These are phyloP conservation scores for Malus asiatica DNA, from an alignment of 306 rosid genomes.

Conservation along the genomic window DNA sequence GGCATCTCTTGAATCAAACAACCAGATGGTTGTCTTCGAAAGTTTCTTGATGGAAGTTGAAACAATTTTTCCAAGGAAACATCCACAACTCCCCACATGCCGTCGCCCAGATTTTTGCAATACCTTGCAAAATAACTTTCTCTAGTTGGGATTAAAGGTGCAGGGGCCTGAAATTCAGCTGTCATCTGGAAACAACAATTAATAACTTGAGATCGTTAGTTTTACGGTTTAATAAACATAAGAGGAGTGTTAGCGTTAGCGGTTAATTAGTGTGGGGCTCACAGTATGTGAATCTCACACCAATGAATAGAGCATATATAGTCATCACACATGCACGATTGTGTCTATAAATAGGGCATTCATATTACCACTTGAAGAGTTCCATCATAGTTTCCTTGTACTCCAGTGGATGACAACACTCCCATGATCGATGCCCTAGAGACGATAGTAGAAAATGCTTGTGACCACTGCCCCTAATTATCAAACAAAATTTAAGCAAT, in stretches of 20 bases:
- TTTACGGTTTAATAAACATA: background rate
- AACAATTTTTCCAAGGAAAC: constrained; percentile 42
- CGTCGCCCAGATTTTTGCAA: constrained; percentile 28
- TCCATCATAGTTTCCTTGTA: constrained; percentile 32
- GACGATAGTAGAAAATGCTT: constrained; percentile 35
- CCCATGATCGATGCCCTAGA: constrained; percentile 26
- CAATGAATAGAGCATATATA: background rate
- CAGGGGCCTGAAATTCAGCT: constrained; percentile 40
- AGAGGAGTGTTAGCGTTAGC: background rate
- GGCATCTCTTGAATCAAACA: constrained; percentile 41
- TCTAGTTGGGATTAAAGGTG: constrained; percentile 28
- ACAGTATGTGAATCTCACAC: background rate
- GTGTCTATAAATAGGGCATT: background rate
- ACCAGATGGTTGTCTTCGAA: constrained; percentile 50
- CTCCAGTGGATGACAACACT: constrained; percentile 21
- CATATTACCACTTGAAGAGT: constrained; percentile 46
- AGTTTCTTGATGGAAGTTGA: constrained; percentile 22
- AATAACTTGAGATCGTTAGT: background rate
- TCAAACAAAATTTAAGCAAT: background rate
- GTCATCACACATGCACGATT: background rate
- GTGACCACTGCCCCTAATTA: constrained; percentile 40
- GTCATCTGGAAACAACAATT: constrained; percentile 24
- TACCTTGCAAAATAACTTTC: constrained; percentile 49
- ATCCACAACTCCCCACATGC: constrained; percentile 54
- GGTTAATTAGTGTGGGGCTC: background rate